phyloP scores from a whole-genome alignment of 345 rosid species.

The Heritiera fomes region DNA sequence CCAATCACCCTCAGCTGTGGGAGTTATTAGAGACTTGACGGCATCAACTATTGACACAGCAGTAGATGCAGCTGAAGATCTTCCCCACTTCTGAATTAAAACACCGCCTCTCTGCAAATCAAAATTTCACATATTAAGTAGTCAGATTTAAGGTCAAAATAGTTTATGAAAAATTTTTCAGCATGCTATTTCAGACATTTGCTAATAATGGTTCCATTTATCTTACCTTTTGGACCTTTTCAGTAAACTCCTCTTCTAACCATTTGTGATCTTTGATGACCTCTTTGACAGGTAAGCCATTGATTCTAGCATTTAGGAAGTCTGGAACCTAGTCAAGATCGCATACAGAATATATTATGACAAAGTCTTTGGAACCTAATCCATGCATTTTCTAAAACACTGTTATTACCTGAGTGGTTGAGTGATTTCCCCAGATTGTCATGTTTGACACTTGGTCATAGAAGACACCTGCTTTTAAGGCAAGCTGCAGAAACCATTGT shows the following conservation, averaged over 20 bases:
- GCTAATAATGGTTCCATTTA: background rate
- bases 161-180: background rate
- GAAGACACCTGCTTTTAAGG: constrained; percentile 92
- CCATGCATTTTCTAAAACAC: background rate
- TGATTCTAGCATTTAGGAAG: constrained; percentile 85
- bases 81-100: constrained; percentile 95
- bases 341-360: background rate
- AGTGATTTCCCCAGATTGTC: constrained; percentile 99
- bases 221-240: constrained; percentile 82
- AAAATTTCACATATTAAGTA: constrained; percentile 11
- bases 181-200: background rate
- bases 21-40: constrained; percentile 82
- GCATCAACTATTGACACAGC: constrained; percentile 91
- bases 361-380: constrained; percentile 3
- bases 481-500: constrained; percentile 59
- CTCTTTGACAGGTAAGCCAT: constrained; percentile 83
- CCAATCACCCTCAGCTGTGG: constrained; percentile 97
- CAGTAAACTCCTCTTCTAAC: constrained; percentile 95
- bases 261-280: constrained; percentile 88
- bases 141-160: background rate
- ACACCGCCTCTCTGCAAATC: constrained; percentile 86
- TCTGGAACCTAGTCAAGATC: constrained; percentile 76
- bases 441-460: constrained; percentile 91
- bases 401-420: constrained; percentile 86
- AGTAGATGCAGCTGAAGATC: constrained; percentile 99